Evolutionary conservation across 257 asterid genomes (phyloP).

Genomic region (Orobanche coerulescens): DNA sequence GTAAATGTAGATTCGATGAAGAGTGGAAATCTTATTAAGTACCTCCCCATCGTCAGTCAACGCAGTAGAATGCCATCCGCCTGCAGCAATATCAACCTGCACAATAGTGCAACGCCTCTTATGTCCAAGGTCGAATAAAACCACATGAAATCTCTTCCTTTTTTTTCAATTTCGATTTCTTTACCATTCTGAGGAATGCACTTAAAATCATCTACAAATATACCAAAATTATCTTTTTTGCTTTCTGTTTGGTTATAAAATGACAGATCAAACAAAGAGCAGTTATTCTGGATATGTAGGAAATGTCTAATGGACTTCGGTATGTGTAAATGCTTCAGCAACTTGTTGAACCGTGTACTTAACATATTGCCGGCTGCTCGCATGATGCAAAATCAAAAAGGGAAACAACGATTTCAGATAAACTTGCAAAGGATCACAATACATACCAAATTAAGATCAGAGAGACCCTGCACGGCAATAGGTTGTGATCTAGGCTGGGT

Average conservation of each 20-base stretch:
- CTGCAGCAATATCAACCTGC: conserved; percentile 98
- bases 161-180: not conserved
- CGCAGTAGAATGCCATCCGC: conserved; percentile 99
- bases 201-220: not conserved
- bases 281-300: not conserved
- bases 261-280: not conserved
- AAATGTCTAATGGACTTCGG: not conserved
- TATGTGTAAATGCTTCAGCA: not conserved
- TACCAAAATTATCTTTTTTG: not conserved
- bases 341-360: no score
- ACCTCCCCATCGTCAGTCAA: conserved; percentile 96
- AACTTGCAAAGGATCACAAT: conserved; percentile 12
- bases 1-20: not conserved
- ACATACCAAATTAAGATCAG: conserved; percentile 77
- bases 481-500: conserved; percentile 99
- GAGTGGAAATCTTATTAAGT: conserved; percentile 15
- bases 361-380: not conserved
- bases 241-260: conserved; percentile 7
- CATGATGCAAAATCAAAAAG: not conserved
- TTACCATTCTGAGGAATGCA: not conserved
- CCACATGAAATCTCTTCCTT: not conserved
- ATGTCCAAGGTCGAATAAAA: conserved; percentile 10
- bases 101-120: conserved; percentile 18
- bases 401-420: conserved; percentile 14
- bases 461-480: conserved; percentile 76